Conservation (phyloP, 2,329 filamentous ascomycete species). For the Cladosporium velox region DNA sequence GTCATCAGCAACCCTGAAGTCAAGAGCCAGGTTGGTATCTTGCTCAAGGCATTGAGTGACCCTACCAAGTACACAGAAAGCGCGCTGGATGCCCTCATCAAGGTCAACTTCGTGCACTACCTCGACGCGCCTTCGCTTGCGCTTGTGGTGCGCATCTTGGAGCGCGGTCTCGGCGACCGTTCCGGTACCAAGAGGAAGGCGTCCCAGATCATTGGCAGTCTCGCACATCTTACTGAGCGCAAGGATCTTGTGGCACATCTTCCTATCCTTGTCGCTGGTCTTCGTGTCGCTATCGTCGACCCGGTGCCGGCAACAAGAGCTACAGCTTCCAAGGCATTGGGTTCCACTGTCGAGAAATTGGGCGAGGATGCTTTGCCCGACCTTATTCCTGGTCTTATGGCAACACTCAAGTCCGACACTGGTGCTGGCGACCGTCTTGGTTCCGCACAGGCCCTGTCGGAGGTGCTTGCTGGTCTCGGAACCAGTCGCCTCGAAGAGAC, state of each 20-base stretch:
- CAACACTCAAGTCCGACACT: conserved; percentile 94
- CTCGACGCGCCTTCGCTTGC: conserved; percentile 96
- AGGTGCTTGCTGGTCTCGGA: conserved; percentile 92
- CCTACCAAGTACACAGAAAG: conserved; percentile 97
- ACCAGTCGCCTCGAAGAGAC: conserved; percentile 93
- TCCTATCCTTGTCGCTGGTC: conserved; percentile 85
- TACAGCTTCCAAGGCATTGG: conserved; percentile 91
- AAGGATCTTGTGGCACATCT: conserved; percentile 91
- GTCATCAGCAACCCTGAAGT: conserved; percentile 98
- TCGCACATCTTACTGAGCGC: conserved; percentile 94
- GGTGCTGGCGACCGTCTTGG: conserved; percentile 94
- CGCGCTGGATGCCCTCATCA: conserved; percentile 89
- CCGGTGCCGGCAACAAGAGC: conserved; percentile 95
- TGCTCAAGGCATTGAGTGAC: conserved; percentile 95
- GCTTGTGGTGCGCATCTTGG: conserved; percentile 89
- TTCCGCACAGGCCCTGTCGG: conserved; percentile 92
- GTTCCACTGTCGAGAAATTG: conserved; percentile 95
- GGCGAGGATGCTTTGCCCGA: conserved; percentile 96
- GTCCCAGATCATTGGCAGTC: conserved; percentile 94
- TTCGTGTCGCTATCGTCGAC: conserved; percentile 87
- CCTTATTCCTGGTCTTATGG: conserved; percentile 95
- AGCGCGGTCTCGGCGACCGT: conserved; percentile 85
- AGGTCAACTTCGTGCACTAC: conserved; percentile 97
- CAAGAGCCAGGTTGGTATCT: conserved; percentile 84
- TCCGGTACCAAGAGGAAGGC: conserved; percentile 96